Evolutionary conservation across 2,329 filamentous ascomycete genomes (phyloP).

Genomic region (Penicillium polonicum): DNA sequence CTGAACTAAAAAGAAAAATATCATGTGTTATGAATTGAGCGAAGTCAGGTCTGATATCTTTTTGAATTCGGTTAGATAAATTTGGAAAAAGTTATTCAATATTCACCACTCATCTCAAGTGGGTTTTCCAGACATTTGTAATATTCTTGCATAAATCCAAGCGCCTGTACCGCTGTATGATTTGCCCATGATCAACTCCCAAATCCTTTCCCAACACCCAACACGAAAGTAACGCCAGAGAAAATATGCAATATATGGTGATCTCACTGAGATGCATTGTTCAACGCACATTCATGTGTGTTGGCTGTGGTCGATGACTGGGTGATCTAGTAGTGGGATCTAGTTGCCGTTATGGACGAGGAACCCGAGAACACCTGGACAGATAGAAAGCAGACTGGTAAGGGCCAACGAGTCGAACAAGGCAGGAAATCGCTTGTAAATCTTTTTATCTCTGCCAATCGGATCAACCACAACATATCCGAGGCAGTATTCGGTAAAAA

Average conservation of each 20-base stretch:
- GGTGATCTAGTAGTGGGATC: neutral
- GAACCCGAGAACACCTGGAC: neutral
- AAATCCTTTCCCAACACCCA: neutral
- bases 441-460: neutral
- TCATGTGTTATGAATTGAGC: constrained; percentile 23
- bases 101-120: neutral
- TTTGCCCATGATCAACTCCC: constrained; percentile 2
- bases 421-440: neutral
- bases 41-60: constrained; percentile 1
- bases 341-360: neutral
- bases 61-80: neutral
- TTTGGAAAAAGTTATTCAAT: neutral
- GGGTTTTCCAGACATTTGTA: neutral
- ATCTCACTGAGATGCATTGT: neutral
- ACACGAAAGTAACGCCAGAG: constrained; percentile 10
- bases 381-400: neutral
- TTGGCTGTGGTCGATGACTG: neutral
- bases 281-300: neutral
- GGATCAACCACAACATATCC: neutral
- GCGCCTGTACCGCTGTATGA: constrained; percentile 9
- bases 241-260: constrained; percentile 15
- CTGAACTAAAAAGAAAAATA: constrained; percentile 5
- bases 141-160: neutral
- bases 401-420: neutral
- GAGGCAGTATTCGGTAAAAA: constrained; percentile 1